A percentile compares a stretch with the other conserved stretches of the same genome.
These are phyloP conservation scores for Blastocystis sp. DNA, from an alignment of 352 stramenopile species.

Conservation along the genomic window DNA sequence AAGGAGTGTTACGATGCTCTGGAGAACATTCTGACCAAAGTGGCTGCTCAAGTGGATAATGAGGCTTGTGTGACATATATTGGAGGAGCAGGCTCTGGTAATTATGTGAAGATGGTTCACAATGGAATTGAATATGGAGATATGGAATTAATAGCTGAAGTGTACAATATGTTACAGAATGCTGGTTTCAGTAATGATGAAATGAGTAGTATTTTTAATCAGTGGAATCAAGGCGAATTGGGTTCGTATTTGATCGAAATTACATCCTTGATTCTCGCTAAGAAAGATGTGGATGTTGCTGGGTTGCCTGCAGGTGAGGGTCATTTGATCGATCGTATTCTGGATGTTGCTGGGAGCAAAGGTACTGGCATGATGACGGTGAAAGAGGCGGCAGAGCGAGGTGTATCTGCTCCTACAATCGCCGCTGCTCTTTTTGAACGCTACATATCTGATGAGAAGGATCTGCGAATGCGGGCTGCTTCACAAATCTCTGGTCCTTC, in stretches of 20 bases:
- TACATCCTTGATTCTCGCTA: slow-evolving; percentile 90
- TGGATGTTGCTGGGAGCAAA: slow-evolving; percentile 99
- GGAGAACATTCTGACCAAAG: slow-evolving; percentile 93
- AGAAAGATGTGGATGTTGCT: slow-evolving; percentile 88
- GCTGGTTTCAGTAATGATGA: slow-evolving; percentile 85
- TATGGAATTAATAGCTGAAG: slow-evolving; percentile 98
- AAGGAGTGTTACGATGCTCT: slow-evolving; percentile 91
- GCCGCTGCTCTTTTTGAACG: slow-evolving; percentile 89
- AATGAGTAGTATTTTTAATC: slow-evolving; percentile 85
- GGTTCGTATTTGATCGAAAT: slow-evolving; percentile 98
- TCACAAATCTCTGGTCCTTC: neutral
- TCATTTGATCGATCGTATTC: slow-evolving; percentile 89
- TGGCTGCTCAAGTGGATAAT: slow-evolving; percentile 85
- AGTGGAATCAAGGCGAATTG: slow-evolving; percentile 95
- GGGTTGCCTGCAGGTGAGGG: slow-evolving; percentile 71
- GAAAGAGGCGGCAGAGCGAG: slow-evolving; percentile 85
- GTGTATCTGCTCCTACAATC: slow-evolving; percentile 93
- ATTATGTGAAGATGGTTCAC: slow-evolving; percentile 99
- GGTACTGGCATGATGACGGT: slow-evolving; percentile 76
- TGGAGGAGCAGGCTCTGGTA: slow-evolving; percentile 88
- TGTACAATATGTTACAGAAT: slow-evolving; percentile 93
- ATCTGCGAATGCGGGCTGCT: slow-evolving; percentile 81
- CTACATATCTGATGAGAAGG: slow-evolving; percentile 91
- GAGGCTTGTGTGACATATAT: slow-evolving; percentile 91
- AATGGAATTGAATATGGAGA: slow-evolving; percentile 99